Conservation (phyloP, 2,329 filamentous ascomycete genomes). For the Neoarthrinium moseri region DNA sequence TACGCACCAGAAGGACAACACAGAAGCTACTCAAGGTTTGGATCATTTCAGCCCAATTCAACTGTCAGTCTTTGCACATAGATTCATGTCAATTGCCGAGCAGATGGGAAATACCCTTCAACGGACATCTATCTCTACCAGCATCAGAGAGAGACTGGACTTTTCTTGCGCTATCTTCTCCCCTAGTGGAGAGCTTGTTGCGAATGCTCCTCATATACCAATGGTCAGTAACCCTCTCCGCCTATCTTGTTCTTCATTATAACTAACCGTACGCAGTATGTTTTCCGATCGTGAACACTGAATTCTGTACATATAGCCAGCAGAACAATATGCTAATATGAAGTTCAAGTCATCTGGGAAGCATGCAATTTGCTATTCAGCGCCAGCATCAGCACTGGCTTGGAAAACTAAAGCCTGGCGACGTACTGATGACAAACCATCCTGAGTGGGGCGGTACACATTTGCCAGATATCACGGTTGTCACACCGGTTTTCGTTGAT, state of each 20-base stretch:
- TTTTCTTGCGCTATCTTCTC: constrained; percentile 81
- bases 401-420: constrained; percentile 68
- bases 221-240: too few relatives aligned
- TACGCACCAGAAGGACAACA: constrained; percentile 36
- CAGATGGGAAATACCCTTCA: constrained; percentile 78
- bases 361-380: constrained; percentile 72
- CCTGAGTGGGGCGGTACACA: constrained; percentile 18
- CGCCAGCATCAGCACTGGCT: constrained; percentile 68
- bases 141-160: constrained; percentile 77
- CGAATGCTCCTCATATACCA: constrained; percentile 72
- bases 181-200: constrained; percentile 67
- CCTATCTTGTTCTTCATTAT: too few relatives aligned
- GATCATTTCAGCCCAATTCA: constrained; percentile 63
- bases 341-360: constrained; percentile 71
- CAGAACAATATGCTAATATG: too few relatives aligned
- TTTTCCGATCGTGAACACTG: too few relatives aligned
- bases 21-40: constrained; percentile 22
- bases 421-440: constrained; percentile 72
- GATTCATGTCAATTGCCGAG: constrained; percentile 82
- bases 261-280: too few relatives aligned
- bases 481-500: constrained; percentile 16
- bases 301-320: too few relatives aligned
- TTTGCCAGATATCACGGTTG: constrained; percentile 18
- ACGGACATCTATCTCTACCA: constrained; percentile 74
- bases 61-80: constrained; percentile 73